phyloP scores from a whole-genome alignment of 495 filamentous ascomycete genomes.

The Tuber microsphaerosporum region DNA sequence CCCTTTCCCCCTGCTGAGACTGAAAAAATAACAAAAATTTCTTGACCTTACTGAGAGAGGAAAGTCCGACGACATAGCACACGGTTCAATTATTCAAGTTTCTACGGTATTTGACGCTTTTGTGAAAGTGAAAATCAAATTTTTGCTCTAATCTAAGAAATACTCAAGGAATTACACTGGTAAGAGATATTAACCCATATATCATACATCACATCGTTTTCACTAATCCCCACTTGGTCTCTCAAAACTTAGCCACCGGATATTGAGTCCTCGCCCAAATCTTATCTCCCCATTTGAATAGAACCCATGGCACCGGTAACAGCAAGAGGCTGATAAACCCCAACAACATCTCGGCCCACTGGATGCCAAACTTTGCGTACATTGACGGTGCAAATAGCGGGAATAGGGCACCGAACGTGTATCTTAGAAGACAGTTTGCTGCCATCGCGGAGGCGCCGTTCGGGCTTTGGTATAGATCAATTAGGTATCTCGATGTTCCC shows the following conservation, averaged over 20 bases:
- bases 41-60: too few relatives aligned
- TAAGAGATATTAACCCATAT: not conserved
- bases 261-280: conserved; percentile 48
- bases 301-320: conserved; percentile 53
- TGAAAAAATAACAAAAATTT: too few relatives aligned
- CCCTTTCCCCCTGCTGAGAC: too few relatives aligned
- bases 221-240: not conserved
- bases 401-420: conserved; percentile 55
- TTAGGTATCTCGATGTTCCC: conserved; percentile 49
- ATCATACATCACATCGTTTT: not conserved
- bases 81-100: too few relatives aligned
- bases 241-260: conserved; percentile 6
- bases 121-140: not conserved
- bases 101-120: too few relatives aligned
- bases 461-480: conserved; percentile 54
- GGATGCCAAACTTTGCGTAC: conserved; percentile 50
- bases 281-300: conserved; percentile 48
- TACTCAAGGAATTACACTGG: not conserved
- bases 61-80: too few relatives aligned
- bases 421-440: conserved; percentile 59
- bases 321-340: conserved; percentile 53
- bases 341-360: conserved; percentile 55
- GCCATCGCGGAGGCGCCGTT: conserved; percentile 55
- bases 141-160: not conserved
- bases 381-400: conserved; percentile 54